A percentile compares a stretch with the other conserved stretches of the same genome.
These are phyloP conservation scores for Areca catechu DNA, from an alignment of 176 grass and related monocot genomes.

Conservation along the genomic window DNA sequence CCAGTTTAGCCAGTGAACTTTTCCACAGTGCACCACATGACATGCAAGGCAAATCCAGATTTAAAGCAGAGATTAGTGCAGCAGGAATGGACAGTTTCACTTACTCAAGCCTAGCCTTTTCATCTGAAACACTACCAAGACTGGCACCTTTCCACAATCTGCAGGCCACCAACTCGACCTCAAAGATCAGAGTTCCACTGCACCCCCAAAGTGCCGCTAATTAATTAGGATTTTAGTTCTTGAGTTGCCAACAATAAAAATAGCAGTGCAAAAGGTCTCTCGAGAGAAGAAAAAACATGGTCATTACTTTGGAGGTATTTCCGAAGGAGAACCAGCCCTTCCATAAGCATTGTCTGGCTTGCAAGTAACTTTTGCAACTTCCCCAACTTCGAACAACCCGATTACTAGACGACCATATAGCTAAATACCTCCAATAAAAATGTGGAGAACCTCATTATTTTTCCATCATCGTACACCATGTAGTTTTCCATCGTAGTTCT, in stretches of 20 bases:
- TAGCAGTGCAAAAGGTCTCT: background rate
- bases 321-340: constrained; percentile 67
- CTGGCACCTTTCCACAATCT: constrained; percentile 86
- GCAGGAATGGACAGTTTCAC: background rate
- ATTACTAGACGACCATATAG: no score
- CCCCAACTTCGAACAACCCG: constrained; percentile 50
- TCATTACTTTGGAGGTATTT: constrained; percentile 73
- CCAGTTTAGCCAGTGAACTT: no score
- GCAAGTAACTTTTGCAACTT: constrained; percentile 91
- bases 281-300: background rate
- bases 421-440: no score
- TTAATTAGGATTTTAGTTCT: no score
- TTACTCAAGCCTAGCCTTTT: constrained; percentile 89
- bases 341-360: constrained; percentile 91
- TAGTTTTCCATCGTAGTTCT: constrained; percentile 74
- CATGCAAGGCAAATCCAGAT: no score
- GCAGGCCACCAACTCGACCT: constrained; percentile 83
- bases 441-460: no score
- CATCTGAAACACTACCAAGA: constrained; percentile 56
- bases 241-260: no score
- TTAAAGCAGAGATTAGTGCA: no score
- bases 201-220: constrained; percentile 17
- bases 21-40: no score
- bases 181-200: constrained; percentile 83
- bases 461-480: no score